phyloP scores from a whole-genome alignment of 306 rosid genomes.

The Arachis stenosperma region DNA sequence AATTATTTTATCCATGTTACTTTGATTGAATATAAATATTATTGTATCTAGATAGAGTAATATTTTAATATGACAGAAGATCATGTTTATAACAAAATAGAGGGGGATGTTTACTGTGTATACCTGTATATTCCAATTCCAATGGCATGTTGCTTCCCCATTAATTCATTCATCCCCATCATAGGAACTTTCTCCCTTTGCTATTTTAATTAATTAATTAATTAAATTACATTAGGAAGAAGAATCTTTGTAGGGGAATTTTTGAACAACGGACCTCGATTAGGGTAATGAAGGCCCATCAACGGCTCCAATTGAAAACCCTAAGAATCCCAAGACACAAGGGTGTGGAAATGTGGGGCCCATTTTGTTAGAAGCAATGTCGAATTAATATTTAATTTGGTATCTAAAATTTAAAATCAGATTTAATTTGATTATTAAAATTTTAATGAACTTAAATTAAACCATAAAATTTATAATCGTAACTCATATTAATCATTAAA shows the following conservation, averaged over 20 bases:
- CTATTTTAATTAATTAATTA: background rate
- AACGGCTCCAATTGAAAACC: constrained; percentile 30
- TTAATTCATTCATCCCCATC: constrained; percentile 26
- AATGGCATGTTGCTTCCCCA: constrained; percentile 27
- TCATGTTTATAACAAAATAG: too few relatives aligned
- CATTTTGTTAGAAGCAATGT: background rate
- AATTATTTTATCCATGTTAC: too few relatives aligned
- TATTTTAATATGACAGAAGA: too few relatives aligned
- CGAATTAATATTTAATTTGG: too few relatives aligned
- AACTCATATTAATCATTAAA: too few relatives aligned
- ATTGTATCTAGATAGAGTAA: too few relatives aligned
- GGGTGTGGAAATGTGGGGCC: constrained; percentile 23
- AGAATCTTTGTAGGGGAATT: constrained; percentile 43
- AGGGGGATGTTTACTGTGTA: background rate
- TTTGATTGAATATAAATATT: too few relatives aligned
- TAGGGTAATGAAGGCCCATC: constrained; percentile 35
- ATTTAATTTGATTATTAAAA: too few relatives aligned
- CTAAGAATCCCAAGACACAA: constrained; percentile 28
- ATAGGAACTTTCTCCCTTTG: constrained; percentile 15
- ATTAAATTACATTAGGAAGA: constrained; percentile 12
- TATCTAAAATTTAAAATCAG: too few relatives aligned
- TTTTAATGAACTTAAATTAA: too few relatives aligned
- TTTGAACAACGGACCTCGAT: constrained; percentile 43
- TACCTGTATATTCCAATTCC: background rate
- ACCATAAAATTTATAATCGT: too few relatives aligned